Evolutionary conservation across 2,329 filamentous ascomycete species (phyloP).

Genomic region (Thielaviopsis musarum): DNA sequence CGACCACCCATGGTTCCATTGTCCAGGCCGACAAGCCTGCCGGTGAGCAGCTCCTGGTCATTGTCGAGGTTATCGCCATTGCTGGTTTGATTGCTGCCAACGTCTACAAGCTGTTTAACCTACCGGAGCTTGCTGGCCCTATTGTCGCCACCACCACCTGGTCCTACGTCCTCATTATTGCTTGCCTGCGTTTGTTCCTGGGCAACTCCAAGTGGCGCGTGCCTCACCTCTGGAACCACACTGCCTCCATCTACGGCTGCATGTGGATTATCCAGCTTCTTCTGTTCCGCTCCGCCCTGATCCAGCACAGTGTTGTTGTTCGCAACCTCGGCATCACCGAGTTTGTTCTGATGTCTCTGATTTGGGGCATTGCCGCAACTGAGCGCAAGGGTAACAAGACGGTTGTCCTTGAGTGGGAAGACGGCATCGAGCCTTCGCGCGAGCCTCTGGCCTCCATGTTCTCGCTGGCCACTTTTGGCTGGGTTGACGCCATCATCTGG

Average conservation of each 20-base stretch:
- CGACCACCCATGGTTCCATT: conserved; percentile 43
- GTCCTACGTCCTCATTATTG: conserved; percentile 64
- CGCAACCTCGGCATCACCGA: conserved; percentile 52
- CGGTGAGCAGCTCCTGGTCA: conserved; percentile 51
- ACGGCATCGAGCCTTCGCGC: conserved; percentile 67
- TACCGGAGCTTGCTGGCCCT: conserved; percentile 33
- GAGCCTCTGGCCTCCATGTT: conserved; percentile 81
- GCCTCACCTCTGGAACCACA: conserved; percentile 81
- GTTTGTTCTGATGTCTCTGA: conserved; percentile 56
- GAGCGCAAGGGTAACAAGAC: conserved; percentile 86
- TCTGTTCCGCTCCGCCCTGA: conserved; percentile 69
- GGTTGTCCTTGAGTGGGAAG: conserved; percentile 77
- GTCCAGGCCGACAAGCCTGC: conserved; percentile 61
- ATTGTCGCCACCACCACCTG: conserved; percentile 56
- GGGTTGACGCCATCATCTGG: conserved; percentile 82
- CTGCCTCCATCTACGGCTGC: conserved; percentile 61
- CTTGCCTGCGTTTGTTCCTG: conserved; percentile 52
- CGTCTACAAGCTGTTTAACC: conserved; percentile 41
- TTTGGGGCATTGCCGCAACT: conserved; percentile 60
- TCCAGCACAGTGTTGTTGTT: conserved; percentile 50
- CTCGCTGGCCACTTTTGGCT: conserved; percentile 73
- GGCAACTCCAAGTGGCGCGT: conserved; percentile 48
- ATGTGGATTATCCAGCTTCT: conserved; percentile 66
- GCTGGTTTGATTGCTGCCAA: conserved; percentile 55
- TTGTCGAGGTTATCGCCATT: conserved; percentile 61